phyloP scores from a whole-genome alignment of 768 basidiomycete species.

The Leccinellum rugosiceps region DNA sequence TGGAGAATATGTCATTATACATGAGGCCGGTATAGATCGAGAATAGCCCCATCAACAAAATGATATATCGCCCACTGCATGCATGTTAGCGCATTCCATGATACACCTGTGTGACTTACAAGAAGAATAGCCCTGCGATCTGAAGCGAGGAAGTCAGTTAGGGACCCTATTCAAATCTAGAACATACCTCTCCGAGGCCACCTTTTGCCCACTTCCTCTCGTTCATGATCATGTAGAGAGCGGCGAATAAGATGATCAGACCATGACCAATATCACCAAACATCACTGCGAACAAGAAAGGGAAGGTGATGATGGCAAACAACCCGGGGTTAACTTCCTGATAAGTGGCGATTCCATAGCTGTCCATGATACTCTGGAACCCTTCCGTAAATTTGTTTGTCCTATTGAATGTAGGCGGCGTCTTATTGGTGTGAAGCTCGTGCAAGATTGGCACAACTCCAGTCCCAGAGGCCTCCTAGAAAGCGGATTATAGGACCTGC shows the following conservation, averaged over 20 bases:
- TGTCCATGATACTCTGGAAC: constrained; percentile 98
- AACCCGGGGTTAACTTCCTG: constrained; percentile 97
- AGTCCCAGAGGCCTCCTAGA: constrained; percentile 87
- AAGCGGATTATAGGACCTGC: not conserved
- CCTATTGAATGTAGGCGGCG: constrained; percentile 91
- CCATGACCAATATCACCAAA: constrained; percentile 99
- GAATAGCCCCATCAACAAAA: constrained; percentile 96
- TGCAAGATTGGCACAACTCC: constrained; percentile 89
- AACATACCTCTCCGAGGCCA: constrained; percentile 69
- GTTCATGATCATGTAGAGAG: constrained; percentile 79
- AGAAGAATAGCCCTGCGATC: constrained; percentile 91
- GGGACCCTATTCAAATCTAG: not conserved
- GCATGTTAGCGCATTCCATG: constrained; percentile 17
- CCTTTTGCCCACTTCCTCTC: constrained; percentile 76
- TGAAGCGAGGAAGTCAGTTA: constrained; percentile 30
- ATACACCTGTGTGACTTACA: constrained; percentile 48
- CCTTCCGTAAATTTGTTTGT: constrained; percentile 96
- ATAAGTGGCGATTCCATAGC: constrained; percentile 91
- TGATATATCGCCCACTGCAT: constrained; percentile 93
- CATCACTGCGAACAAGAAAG: constrained; percentile 99
- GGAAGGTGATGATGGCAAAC: constrained; percentile 90
- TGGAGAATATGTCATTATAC: constrained; percentile 99
- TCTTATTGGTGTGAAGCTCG: constrained; percentile 84
- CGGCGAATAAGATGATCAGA: constrained; percentile 71
- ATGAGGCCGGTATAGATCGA: constrained; percentile 96